Conservation (phyloP, 2,329 filamentous ascomycete genomes). For the Pyrenochaeta sp. region DNA sequence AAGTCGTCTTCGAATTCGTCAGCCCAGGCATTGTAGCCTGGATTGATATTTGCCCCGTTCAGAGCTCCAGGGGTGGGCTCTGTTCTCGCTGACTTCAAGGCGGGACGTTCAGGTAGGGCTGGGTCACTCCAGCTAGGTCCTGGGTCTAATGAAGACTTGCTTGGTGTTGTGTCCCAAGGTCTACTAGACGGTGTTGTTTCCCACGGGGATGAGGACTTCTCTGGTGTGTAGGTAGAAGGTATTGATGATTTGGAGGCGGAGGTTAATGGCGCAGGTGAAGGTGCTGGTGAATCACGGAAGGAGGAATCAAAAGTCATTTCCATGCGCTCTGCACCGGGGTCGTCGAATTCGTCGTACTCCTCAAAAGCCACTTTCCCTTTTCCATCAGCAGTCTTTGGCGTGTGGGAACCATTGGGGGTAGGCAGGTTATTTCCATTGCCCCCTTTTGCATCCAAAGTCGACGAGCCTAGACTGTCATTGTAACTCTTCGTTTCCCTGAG, state of each 20-base stretch:
- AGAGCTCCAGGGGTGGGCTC: constrained; percentile 15
- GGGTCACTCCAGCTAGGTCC: constrained; percentile 23
- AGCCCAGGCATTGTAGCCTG: constrained; percentile 57
- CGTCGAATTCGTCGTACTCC: constrained; percentile 47
- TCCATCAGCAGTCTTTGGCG: constrained; percentile 4
- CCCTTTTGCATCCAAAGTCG: constrained; percentile 13
- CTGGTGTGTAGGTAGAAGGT: constrained; percentile 13
- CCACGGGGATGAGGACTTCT: constrained; percentile 15
- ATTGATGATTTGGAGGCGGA: constrained; percentile 21
- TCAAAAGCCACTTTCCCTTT: constrained; percentile 32
- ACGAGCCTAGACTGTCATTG: constrained; percentile 44
- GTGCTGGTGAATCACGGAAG: constrained; percentile 33
- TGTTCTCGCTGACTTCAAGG: constrained; percentile 39
- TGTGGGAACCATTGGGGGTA: constrained; percentile 26
- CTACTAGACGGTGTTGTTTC: constrained; percentile 1
- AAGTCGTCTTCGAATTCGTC: constrained; percentile 58
- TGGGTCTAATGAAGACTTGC: constrained; percentile 2
- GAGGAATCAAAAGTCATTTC: constrained; percentile 56
- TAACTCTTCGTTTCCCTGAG: constrained; percentile 54
- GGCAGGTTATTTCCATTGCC: constrained; percentile 27
- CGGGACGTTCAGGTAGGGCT: constrained; percentile 33
- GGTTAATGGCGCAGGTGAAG: constrained; percentile 8
- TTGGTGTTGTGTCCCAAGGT: not conserved
- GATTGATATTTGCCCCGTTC: constrained; percentile 4
- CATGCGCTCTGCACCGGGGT: constrained; percentile 39